A percentile compares a stretch with the other conserved stretches of the same genome.
phyloP scores from a whole-genome alignment of 2,329 filamentous ascomycete genomes.

The Amauroascus verrucosus region DNA sequence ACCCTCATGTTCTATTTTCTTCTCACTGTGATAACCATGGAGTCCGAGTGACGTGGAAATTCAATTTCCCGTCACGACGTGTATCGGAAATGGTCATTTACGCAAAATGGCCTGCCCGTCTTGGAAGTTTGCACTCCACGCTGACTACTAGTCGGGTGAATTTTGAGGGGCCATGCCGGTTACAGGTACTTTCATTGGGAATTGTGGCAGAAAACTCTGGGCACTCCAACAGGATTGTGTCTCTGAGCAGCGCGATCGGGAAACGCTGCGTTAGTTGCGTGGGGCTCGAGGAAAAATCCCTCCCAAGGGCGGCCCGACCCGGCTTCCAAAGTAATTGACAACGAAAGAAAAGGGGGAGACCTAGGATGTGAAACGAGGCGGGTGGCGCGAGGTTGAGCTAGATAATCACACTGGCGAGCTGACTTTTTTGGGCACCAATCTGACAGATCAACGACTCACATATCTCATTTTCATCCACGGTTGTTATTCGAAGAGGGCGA shows the following conservation, averaged over 20 bases:
- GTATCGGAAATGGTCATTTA: constrained; percentile 14
- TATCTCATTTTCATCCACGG: constrained; percentile 1
- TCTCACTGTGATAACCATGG: constrained; percentile 3
- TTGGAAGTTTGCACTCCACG: constrained; percentile 1
- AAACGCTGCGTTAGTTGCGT: constrained; percentile 5
- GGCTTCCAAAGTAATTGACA: constrained; percentile 10
- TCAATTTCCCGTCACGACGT: constrained; percentile 13
- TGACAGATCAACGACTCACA: constrained; percentile 11
- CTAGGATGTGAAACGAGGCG: constrained; percentile 12
- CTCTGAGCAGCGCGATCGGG: constrained; percentile 8
- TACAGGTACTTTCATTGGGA: constrained; percentile 10
- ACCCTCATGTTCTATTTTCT: not conserved
- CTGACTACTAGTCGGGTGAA: constrained; percentile 6
- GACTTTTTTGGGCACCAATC: constrained; percentile 17
- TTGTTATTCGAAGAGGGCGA: not conserved
- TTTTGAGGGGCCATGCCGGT: constrained; percentile 1
- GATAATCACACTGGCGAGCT: constrained; percentile 6
- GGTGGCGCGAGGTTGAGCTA: constrained; percentile 7
- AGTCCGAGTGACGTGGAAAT: constrained; percentile 13
- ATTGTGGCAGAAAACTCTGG: constrained; percentile 6
- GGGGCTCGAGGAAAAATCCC: constrained; percentile 4
- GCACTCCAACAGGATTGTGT: constrained; percentile 7
- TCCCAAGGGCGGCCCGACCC: constrained; percentile 15
- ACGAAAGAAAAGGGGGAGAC: constrained; percentile 8
- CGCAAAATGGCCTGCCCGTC: constrained; percentile 2